These are phyloP conservation scores for Paramecium sonneborni DNA, from an alignment of 73 alveolate genomes.

Conservation along the genomic window DNA sequence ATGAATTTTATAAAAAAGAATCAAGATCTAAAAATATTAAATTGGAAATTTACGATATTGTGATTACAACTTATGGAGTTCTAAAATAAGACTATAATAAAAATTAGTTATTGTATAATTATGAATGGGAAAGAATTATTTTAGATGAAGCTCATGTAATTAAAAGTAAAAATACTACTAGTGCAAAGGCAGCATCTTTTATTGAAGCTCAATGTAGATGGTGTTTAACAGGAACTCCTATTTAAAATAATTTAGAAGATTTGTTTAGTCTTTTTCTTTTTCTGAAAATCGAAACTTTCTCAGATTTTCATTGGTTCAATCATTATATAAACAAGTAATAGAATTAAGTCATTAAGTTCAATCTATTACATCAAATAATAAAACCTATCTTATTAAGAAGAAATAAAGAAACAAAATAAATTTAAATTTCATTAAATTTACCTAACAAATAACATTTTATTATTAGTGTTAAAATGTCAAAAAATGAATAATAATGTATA, in stretches of 20 bases:
- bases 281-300: constrained; percentile 53
- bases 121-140: constrained; percentile 60
- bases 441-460: constrained; percentile 36
- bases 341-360: neutral
- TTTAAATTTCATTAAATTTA: neutral
- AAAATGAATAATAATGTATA: neutral
- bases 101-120: neutral
- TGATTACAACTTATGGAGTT: constrained; percentile 58
- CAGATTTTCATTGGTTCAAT: constrained; percentile 59
- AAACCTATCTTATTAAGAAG: constrained; percentile 55
- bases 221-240: constrained; percentile 64
- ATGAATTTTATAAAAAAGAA: neutral
- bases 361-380: constrained; percentile 30
- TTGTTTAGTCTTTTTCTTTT: constrained; percentile 56
- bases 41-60: constrained; percentile 60
- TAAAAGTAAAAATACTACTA: constrained; percentile 42
- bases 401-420: constrained; percentile 26
- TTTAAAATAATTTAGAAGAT: constrained; percentile 57
- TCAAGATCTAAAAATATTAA: neutral
- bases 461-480: neutral
- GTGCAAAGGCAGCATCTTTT: constrained; percentile 62
- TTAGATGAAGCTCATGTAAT: constrained; percentile 65
- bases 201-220: constrained; percentile 48
- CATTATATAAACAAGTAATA: constrained; percentile 54
- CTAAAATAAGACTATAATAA: constrained; percentile 36